phyloP scores from a whole-genome alignment of 1,284 basidiomycete species.

The Microbotryum saponariae region DNA sequence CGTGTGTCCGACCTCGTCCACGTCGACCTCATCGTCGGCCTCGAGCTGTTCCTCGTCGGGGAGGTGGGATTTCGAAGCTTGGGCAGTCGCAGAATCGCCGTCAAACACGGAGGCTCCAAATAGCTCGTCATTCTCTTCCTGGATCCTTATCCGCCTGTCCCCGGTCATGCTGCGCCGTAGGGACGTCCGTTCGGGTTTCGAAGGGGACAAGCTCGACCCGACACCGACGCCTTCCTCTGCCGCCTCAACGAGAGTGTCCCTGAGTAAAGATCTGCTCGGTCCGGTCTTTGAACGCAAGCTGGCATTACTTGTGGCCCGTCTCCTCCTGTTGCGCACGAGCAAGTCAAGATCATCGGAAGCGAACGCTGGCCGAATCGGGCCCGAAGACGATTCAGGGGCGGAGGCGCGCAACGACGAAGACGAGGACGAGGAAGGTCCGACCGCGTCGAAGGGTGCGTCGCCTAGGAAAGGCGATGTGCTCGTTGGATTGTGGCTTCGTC shows the following conservation, averaged over 20 bases:
- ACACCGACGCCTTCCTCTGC: too few species aligned
- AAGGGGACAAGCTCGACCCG: too few species aligned
- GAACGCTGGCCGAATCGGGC: constrained; percentile 50
- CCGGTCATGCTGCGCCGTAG: too few species aligned
- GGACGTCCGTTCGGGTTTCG: too few species aligned
- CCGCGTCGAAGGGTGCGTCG: constrained; percentile 8
- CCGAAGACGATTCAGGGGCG: constrained; percentile 47
- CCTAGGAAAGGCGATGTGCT: constrained; percentile 55
- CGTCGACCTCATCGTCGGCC: background rate
- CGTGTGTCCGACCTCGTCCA: background rate
- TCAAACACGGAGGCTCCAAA: too few species aligned
- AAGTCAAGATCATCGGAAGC: constrained; percentile 54
- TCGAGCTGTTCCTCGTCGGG: background rate
- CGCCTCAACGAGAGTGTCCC: too few species aligned
- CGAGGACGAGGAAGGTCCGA: constrained; percentile 44
- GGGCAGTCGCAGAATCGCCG: too few species aligned
- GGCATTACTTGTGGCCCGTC: background rate
- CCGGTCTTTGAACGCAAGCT: too few species aligned
- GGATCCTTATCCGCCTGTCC: too few species aligned
- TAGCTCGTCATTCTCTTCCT: too few species aligned
- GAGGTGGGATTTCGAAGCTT: too few species aligned
- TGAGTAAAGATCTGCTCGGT: too few species aligned
- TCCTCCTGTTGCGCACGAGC: constrained; percentile 33
- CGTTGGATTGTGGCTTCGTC: constrained; percentile 63
- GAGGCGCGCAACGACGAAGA: constrained; percentile 60